These are phyloP conservation scores for Phytophthora sp. DNA, from an alignment of 352 stramenopile genomes.

Conservation along the genomic window DNA sequence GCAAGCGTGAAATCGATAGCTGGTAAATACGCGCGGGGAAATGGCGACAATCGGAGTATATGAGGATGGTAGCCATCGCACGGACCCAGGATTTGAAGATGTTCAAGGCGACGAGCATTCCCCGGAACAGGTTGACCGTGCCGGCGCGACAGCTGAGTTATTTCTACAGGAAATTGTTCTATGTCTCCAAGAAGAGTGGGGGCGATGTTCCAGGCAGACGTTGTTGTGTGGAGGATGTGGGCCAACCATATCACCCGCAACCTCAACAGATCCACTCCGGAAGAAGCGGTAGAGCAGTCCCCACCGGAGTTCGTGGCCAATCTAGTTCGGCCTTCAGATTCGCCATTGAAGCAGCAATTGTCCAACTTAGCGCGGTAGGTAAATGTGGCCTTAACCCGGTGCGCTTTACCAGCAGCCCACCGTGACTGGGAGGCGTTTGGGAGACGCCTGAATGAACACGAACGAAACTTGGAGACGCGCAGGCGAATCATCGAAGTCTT, in stretches of 20 bases:
- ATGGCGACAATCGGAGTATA: constrained; percentile 12
- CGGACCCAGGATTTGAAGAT: constrained; percentile 7
- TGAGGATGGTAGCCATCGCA: constrained; percentile 7
- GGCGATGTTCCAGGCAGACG: neutral
- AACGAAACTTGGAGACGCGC: neutral
- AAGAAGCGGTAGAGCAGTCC: neutral
- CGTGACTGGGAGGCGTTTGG: no score
- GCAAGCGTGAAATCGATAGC: constrained; percentile 5
- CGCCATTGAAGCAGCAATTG: no score
- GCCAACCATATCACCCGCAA: neutral
- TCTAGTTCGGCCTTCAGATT: neutral
- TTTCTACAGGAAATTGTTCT: constrained; percentile 11
- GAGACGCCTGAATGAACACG: no score
- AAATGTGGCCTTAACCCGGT: no score
- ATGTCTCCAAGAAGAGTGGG: neutral
- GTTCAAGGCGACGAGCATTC: constrained; percentile 5
- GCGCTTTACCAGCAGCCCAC: no score
- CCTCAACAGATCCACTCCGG: neutral
- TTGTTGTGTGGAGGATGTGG: neutral
- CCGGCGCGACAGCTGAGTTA: constrained; percentile 6
- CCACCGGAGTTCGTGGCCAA: neutral
- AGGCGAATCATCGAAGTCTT: neutral
- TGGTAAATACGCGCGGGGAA: constrained; percentile 4
- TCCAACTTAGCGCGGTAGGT: no score
- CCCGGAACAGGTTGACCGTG: neutral